Percentiles rank a stretch among this genome's conserved stretches.
phyloP scores from a whole-genome alignment of 164 flowering plant species.

The Stephania yunnanensis region DNA sequence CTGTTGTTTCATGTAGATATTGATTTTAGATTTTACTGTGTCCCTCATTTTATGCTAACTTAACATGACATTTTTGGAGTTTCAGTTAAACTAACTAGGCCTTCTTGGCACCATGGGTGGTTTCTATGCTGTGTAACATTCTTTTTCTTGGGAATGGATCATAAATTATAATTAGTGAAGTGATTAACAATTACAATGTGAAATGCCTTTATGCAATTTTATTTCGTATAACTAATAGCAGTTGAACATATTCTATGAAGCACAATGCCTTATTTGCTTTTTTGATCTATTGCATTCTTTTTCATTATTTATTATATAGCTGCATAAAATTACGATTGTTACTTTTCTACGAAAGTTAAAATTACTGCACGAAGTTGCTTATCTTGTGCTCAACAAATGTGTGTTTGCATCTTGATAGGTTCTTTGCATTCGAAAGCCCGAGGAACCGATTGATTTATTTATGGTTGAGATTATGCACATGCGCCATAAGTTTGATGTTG shows the following conservation, averaged over 20 bases:
- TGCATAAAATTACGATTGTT: background rate
- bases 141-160: background rate
- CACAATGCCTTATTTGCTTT: background rate
- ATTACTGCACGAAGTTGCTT: background rate
- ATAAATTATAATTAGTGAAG: background rate
- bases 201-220: background rate
- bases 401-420: constrained; percentile 41
- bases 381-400: background rate
- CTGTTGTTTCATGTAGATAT: background rate
- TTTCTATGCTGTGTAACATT: background rate
- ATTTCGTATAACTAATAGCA: background rate
- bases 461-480: constrained; percentile 99
- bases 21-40: background rate
- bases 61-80: background rate
- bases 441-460: constrained; percentile 84
- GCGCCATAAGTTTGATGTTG: constrained; percentile 99
- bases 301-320: background rate
- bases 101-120: background rate
- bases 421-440: constrained; percentile 89
- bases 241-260: background rate
- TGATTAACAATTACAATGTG: background rate
- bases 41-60: background rate
- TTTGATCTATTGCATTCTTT: background rate
- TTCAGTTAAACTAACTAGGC: background rate
- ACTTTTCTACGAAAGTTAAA: background rate